These are phyloP conservation scores for Paraglomus occultum DNA, from an alignment of 192 early-diverging fungal species.

Conservation along the genomic window DNA sequence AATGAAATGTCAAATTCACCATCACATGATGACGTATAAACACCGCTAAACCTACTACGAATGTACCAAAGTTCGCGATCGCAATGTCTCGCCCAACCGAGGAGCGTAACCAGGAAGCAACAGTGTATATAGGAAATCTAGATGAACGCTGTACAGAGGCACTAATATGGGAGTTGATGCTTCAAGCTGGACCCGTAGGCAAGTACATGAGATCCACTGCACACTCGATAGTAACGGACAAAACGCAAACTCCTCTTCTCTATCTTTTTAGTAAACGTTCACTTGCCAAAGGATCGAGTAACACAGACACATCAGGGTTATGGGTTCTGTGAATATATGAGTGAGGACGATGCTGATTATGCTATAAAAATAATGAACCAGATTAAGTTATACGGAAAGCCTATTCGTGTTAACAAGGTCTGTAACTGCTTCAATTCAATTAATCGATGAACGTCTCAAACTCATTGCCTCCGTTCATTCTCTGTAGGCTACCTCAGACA, in stretches of 20 bases:
- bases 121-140: conserved; percentile 96
- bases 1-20: too few relatives aligned
- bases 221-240: conserved; percentile 1
- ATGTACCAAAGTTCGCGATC: too few relatives aligned
- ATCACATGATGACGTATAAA: too few relatives aligned
- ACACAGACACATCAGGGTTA: conserved; percentile 93
- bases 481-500: conserved; percentile 70
- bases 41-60: too few relatives aligned
- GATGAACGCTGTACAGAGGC: conserved; percentile 92
- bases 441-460: background rate
- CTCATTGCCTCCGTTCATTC: background rate
- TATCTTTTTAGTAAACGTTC: conserved; percentile 73
- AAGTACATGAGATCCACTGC: conserved; percentile 25
- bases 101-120: conserved; percentile 97
- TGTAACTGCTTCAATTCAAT: background rate
- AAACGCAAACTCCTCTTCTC: background rate
- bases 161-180: conserved; percentile 97
- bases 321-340: conserved; percentile 94
- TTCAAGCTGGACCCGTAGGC: conserved; percentile 95
- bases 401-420: conserved; percentile 91
- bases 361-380: conserved; percentile 97
- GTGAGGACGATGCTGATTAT: conserved; percentile 95
- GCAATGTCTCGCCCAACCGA: conserved; percentile 22
- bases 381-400: conserved; percentile 93
- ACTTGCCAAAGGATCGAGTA: conserved; percentile 96